Percentiles rank a stretch among this genome's conserved stretches.
These are phyloP conservation scores for Whalleya microplaca DNA, from an alignment of 2,329 filamentous ascomycete species.

Conservation along the genomic window DNA sequence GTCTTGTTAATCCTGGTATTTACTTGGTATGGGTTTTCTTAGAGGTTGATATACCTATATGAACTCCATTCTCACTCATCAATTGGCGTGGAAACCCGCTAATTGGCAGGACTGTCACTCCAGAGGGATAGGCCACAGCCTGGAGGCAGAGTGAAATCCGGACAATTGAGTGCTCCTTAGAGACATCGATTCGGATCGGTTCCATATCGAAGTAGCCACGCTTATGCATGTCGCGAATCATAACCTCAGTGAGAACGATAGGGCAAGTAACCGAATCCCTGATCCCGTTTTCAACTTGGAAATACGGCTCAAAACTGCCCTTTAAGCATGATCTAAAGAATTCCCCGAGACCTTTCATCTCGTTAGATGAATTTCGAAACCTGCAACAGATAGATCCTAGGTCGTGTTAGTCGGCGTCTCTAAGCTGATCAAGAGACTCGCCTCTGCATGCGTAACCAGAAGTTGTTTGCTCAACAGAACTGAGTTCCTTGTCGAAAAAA, in stretches of 20 bases:
- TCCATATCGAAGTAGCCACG: constrained; percentile 33
- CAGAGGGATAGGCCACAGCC: constrained; percentile 22
- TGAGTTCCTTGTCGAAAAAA: too few species aligned
- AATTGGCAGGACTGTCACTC: constrained; percentile 28
- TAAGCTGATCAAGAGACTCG: too few species aligned
- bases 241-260: constrained; percentile 25
- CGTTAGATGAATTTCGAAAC: too few species aligned
- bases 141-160: constrained; percentile 31
- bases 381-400: too few species aligned
- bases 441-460: too few species aligned
- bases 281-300: constrained; percentile 28
- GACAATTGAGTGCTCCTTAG: constrained; percentile 25
- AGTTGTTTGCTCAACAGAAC: too few species aligned
- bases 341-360: constrained; percentile 33
- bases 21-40: neutral
- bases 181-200: constrained; percentile 15
- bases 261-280: constrained; percentile 23
- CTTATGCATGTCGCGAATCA: constrained; percentile 33
- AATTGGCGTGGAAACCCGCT: constrained; percentile 36
- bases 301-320: constrained; percentile 34
- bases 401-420: too few species aligned
- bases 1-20: neutral
- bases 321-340: constrained; percentile 31
- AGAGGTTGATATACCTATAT: neutral
- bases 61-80: constrained; percentile 30